Percentiles rank a stretch among this genome's conserved stretches.
Conservation (phyloP, 331 rosid species). For the Malus hybrid region DNA sequence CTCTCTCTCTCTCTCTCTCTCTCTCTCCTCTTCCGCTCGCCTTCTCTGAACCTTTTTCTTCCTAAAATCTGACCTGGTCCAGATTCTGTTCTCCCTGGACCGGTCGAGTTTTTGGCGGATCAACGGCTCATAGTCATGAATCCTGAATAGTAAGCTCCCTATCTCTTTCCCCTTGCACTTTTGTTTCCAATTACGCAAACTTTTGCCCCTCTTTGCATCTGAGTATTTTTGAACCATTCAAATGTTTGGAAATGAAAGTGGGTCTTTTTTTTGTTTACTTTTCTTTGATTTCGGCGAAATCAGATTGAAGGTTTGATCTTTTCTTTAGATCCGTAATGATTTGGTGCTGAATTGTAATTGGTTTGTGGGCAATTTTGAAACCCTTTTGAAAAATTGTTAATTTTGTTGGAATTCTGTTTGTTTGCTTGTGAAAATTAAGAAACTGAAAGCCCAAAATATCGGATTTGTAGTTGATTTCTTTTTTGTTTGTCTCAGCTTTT, state of each 20-base stretch:
- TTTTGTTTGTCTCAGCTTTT: not conserved
- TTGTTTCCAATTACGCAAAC: not conserved
- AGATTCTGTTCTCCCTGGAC: conserved; percentile 1
- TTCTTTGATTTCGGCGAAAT: not conserved
- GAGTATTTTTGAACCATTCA: not conserved
- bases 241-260: not conserved
- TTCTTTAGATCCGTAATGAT: conserved; percentile 15
- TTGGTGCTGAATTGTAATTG: not conserved
- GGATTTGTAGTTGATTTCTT: not conserved
- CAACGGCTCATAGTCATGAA: conserved; percentile 28
- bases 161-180: not conserved
- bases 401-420: not conserved
- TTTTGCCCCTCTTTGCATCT: not conserved
- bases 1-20: not conserved
- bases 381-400: not conserved
- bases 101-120: conserved; percentile 24
- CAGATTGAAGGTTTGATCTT: not conserved
- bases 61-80: conserved; percentile 1
- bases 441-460: not conserved
- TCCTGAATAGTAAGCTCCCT: conserved; percentile 40
- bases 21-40: not conserved
- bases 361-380: not conserved
- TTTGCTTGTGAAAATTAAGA: not conserved
- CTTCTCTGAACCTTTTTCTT: not conserved
- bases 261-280: not conserved